A percentile compares a stretch with the other conserved stretches of the same genome.
Evolutionary conservation across 306 rosid genomes (phyloP).

Genomic region (Trichosanthes truncata): DNA sequence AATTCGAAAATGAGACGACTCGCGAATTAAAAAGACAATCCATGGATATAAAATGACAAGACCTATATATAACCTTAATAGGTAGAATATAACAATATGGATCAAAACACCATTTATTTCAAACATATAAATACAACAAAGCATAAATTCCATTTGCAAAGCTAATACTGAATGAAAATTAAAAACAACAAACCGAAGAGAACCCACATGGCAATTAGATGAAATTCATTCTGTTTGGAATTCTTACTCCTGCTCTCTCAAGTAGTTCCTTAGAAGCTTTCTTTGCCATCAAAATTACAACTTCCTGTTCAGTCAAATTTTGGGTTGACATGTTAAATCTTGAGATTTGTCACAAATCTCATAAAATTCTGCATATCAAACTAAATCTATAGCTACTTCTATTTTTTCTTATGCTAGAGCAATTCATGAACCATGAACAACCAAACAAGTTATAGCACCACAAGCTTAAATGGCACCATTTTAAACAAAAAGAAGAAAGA

Average conservation of each 20-base stretch:
- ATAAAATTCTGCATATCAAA: background rate
- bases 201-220: constrained; percentile 19
- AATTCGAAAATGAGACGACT: background rate
- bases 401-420: background rate
- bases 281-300: constrained; percentile 48
- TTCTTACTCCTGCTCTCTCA: constrained; percentile 59
- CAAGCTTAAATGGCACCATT: background rate
- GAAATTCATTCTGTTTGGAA: constrained; percentile 59
- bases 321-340: constrained; percentile 1
- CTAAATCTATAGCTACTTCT: background rate
- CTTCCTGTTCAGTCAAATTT: constrained; percentile 34
- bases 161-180: background rate
- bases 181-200: background rate
- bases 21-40: background rate
- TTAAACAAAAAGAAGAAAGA: background rate
- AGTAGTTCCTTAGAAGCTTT: constrained; percentile 49
- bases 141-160: background rate
- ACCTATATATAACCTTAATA: background rate
- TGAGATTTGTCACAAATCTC: background rate
- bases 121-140: background rate
- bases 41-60: background rate
- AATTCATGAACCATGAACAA: background rate
- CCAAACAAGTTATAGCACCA: background rate
- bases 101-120: background rate
- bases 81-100: background rate